These are phyloP conservation scores for Pistacia vera DNA, from an alignment of 345 rosid species.

Conservation along the genomic window DNA sequence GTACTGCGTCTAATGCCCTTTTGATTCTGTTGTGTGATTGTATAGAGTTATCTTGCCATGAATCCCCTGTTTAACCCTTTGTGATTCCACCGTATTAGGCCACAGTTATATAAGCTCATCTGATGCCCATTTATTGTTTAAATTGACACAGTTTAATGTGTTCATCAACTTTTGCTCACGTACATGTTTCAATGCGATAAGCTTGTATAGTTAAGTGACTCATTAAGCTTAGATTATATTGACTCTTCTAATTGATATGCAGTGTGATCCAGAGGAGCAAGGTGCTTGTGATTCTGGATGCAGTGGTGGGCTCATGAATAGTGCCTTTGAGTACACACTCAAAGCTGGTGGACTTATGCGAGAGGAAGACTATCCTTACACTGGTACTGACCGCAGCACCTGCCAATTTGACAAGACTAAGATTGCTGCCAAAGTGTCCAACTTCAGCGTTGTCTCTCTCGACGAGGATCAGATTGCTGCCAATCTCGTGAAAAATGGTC, in stretches of 20 bases:
- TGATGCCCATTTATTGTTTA: neutral
- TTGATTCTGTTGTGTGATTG: neutral
- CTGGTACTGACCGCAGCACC: conserved; percentile 60
- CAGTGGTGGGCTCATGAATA: conserved; percentile 91
- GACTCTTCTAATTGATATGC: conserved; percentile 21
- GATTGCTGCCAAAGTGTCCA: conserved; percentile 79
- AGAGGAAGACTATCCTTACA: conserved; percentile 90
- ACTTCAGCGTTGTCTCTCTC: conserved; percentile 82
- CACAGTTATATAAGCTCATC: neutral
- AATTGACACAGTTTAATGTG: too few relatives aligned
- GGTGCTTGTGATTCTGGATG: conserved; percentile 90
- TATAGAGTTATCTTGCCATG: neutral
- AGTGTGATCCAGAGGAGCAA: conserved; percentile 89
- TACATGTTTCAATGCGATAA: neutral
- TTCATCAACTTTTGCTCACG: neutral
- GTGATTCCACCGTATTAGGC: too few relatives aligned
- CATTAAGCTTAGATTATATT: neutral
- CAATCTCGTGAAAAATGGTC: conserved; percentile 87
- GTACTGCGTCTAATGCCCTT: neutral
- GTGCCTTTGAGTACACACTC: conserved; percentile 83
- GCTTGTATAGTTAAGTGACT: neutral
- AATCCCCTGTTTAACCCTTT: too few relatives aligned
- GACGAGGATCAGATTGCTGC: conserved; percentile 95
- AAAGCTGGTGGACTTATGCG: conserved; percentile 91
- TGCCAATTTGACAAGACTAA: conserved; percentile 86